Base-by-base conservation (phyloP, 164 flowering plant species). In the Brasenia schreberi region DNA sequence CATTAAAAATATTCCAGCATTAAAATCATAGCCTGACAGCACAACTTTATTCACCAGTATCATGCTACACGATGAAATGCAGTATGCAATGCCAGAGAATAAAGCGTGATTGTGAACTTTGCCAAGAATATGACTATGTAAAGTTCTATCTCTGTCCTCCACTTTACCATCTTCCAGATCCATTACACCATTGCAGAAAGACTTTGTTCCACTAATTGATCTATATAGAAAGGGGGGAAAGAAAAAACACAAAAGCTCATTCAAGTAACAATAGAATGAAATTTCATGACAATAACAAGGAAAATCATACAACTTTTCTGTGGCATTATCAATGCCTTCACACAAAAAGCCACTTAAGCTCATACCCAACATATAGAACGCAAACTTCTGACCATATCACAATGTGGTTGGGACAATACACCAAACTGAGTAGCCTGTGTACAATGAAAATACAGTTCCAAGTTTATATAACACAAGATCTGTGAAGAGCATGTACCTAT, bases 1-100 rank as follows among this genome's bases (percentile, higher is more conserved):
- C 99, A 94, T 94, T 85, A 94, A 82, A 56, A 88, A 94, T 78
- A 94, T 94, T 61, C 96, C 99, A 62, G 96, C 99, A 81, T 82
- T 87, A 69, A 94, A 94, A 79, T 84, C 78, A 76, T 91, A 94
- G 79, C 92, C 79, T 73, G 99, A 91, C 63, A 91, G 92, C 67
- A 95, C 96, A 66, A 81, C 81, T 78, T 95, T 95, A 86, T 95
- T 95, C 16, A 95, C 85, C 73, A 95, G 77, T 76, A 95, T 95
- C 99, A 95, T 95, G 80, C 99, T 83, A 79, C 99, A 95, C 18
- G 99, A 95, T 12, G 99, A 88, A 63, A 89, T 52, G 78, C 99
- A 95, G 73, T 95, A 95, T 60, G 99, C 96, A 70, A 88, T 69
- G 66, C 99, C 97, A 68, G 99, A 84, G 70, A 91, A 68, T 61